Evolutionary conservation across 2,329 filamentous ascomycete species (phyloP).

Genomic region (Periconia macrospinosa): DNA sequence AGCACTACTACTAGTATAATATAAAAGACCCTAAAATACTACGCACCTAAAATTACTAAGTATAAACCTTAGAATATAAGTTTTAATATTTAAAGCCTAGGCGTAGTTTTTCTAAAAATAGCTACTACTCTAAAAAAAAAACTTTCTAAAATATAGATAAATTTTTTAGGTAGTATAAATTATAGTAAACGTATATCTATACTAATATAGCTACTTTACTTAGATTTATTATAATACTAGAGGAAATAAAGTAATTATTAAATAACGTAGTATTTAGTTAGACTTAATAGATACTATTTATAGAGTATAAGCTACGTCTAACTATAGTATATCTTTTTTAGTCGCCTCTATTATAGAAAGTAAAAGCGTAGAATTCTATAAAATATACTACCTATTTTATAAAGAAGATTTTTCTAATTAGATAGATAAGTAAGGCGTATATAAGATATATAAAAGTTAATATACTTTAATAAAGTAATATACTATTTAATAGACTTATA

Average conservation of each 20-base stretch:
- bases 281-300: constrained; percentile 8
- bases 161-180: neutral
- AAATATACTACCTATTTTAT: neutral
- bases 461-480: neutral
- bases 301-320: constrained; percentile 5
- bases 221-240: constrained; percentile 4
- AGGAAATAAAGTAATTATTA: neutral
- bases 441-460: neutral
- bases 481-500: neutral
- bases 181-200: neutral
- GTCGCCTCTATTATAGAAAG: constrained; percentile 8
- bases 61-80: constrained; percentile 11
- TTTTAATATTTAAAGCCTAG: constrained; percentile 21
- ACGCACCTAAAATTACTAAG: constrained; percentile 17
- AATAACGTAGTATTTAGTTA: constrained; percentile 9
- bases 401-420: constrained; percentile 1
- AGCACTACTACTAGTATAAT: constrained; percentile 15
- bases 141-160: neutral
- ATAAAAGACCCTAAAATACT: constrained; percentile 17
- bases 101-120: constrained; percentile 21
- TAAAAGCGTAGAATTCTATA: neutral
- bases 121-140: constrained; percentile 15
- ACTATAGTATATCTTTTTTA: constrained; percentile 12
- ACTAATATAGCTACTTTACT: neutral
- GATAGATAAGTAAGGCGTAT: neutral